phyloP scores from a whole-genome alignment of 2,329 filamentous ascomycete genomes.

The Aspergillus fumigatus region DNA sequence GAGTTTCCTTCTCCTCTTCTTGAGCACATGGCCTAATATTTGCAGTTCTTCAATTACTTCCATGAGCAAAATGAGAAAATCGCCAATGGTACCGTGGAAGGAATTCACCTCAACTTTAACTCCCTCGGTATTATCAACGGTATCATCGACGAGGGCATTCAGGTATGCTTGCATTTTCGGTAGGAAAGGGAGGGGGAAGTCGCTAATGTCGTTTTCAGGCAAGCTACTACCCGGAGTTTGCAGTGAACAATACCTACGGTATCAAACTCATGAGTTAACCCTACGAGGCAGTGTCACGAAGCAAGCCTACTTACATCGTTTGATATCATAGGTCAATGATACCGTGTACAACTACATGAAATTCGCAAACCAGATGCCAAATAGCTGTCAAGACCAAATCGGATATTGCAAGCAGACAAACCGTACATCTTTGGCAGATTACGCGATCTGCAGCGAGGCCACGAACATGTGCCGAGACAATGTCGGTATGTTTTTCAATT shows the following conservation, averaged over 20 bases:
- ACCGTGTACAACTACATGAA: conserved; percentile 57
- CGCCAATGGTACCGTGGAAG: conserved; percentile 44
- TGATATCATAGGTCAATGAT: conserved; percentile 45
- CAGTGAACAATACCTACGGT: conserved; percentile 53
- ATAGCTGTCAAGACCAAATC: conserved; percentile 57
- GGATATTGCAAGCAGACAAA: conserved; percentile 62
- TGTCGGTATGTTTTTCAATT: conserved; percentile 37
- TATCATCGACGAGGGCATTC: conserved; percentile 52
- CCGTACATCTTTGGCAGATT: conserved; percentile 49
- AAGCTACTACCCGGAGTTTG: conserved; percentile 49
- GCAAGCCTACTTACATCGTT: background rate
- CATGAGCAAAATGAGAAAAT: conserved; percentile 55
- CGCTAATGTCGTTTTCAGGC: conserved; percentile 17
- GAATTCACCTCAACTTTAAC: conserved; percentile 51
- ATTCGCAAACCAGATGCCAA: conserved; percentile 58
- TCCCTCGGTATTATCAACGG: conserved; percentile 54
- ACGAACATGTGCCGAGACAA: conserved; percentile 52
- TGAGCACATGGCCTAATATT: conserved; percentile 9
- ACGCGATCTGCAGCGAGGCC: conserved; percentile 52
- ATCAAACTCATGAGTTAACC: conserved; percentile 36
- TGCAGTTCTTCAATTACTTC: conserved; percentile 54
- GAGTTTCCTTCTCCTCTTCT: conserved; percentile 6
- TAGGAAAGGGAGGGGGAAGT: too few species aligned
- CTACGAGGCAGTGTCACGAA: background rate
- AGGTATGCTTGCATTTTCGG: conserved; percentile 22